These are phyloP conservation scores for Prinsepia uniflora DNA, from an alignment of 306 rosid genomes.

Conservation along the genomic window DNA sequence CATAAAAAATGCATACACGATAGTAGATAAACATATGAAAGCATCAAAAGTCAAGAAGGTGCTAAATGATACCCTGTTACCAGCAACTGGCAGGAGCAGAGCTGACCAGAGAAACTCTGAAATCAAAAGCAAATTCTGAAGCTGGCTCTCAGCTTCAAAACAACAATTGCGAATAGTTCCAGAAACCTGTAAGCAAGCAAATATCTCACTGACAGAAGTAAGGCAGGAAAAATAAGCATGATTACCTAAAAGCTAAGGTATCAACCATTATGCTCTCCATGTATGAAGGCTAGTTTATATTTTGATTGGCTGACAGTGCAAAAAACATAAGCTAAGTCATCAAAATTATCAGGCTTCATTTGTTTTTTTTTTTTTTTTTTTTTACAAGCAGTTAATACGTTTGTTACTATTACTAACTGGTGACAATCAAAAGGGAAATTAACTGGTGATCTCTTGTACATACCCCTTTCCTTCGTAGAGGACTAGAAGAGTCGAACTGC, in stretches of 20 bases:
- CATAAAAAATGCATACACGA: not conserved
- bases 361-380: too few relatives aligned
- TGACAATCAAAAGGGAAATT: conserved; percentile 19
- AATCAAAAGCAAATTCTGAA: conserved; percentile 76
- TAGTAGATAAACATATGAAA: not conserved
- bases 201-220: conserved; percentile 17
- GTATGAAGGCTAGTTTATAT: not conserved
- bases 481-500: conserved; percentile 76
- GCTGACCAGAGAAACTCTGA: conserved; percentile 99
- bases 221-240: not conserved
- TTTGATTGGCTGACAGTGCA: not conserved
- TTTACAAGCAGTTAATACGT: not conserved
- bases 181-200: conserved; percentile 60
- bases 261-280: not conserved
- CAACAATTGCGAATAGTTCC: conserved; percentile 95
- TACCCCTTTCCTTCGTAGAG: conserved; percentile 94
- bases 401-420: not conserved
- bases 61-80: conserved; percentile 61
- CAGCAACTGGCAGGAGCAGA: conserved; percentile 89
- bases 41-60: not conserved
- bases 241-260: too few relatives aligned
- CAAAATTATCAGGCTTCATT: not conserved
- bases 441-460: conserved; percentile 24
- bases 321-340: not conserved
- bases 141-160: conserved; percentile 81